Evolutionary conservation across 2,329 filamentous ascomycete genomes (phyloP).

Genomic region (Epichloe aotearoae): DNA sequence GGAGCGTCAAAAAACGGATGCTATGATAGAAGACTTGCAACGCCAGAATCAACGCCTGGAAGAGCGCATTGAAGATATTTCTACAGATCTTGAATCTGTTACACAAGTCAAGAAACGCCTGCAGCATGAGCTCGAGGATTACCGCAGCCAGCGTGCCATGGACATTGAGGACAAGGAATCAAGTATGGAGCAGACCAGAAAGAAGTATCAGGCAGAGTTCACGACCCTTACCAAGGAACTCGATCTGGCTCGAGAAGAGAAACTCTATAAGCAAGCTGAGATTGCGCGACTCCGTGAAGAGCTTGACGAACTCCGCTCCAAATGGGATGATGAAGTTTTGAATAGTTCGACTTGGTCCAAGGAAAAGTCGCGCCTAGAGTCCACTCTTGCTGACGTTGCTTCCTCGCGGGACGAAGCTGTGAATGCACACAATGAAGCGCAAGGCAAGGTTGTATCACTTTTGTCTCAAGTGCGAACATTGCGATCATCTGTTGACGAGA

Average conservation of each 20-base stretch:
- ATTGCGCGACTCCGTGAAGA: slow-evolving; percentile 86
- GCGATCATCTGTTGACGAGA: slow-evolving; percentile 73
- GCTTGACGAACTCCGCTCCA: slow-evolving; percentile 82
- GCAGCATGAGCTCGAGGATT: slow-evolving; percentile 95
- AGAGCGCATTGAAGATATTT: slow-evolving; percentile 80
- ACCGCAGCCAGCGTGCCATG: slow-evolving; percentile 85
- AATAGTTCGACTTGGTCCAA: slow-evolving; percentile 98
- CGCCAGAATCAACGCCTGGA: slow-evolving; percentile 81
- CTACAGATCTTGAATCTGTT: slow-evolving; percentile 75
- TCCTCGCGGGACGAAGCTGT: slow-evolving; percentile 90
- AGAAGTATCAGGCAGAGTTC: slow-evolving; percentile 94
- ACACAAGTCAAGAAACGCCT: slow-evolving; percentile 85
- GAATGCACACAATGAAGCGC: slow-evolving; percentile 85
- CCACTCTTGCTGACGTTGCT: slow-evolving; percentile 76
- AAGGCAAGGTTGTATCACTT: slow-evolving; percentile 81
- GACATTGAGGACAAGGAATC: slow-evolving; percentile 95
- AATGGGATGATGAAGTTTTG: slow-evolving; percentile 96
- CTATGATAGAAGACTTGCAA: slow-evolving; percentile 76
- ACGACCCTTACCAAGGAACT: slow-evolving; percentile 82
- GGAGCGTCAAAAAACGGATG: slow-evolving; percentile 82
- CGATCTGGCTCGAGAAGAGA: slow-evolving; percentile 83
- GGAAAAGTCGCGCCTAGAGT: slow-evolving; percentile 85
- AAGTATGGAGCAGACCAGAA: slow-evolving; percentile 90
- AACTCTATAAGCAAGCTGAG: slow-evolving; percentile 72
- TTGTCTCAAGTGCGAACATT: slow-evolving; percentile 80